Evolutionary conservation across 257 asterid genomes (phyloP), one percentile per base, ranked within the genome.

Genomic region (Solanum tarijense): DNA sequence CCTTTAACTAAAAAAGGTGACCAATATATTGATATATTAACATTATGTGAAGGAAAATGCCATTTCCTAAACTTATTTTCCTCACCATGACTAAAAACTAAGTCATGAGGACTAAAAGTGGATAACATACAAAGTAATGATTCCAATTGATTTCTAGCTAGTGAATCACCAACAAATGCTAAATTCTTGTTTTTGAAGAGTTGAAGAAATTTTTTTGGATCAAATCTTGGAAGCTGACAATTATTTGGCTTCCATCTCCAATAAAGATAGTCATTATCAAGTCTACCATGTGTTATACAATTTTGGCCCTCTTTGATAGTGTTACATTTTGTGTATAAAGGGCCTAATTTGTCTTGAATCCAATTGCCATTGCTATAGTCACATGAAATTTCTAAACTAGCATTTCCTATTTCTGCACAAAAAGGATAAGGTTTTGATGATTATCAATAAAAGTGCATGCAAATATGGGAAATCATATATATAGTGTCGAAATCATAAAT

Each of bases 121-220:
- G 96, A 73, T 7, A 93, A 32, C 93, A 94, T 88, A 90, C 98
- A 96, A 21, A 96, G 90, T 52, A 96, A 74, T 8, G 99, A 95
- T 32, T 96, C 98, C 39, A 94, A 66, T 89, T 96, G 99, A 87
- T 96, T 96, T 72, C 99, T 89, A 9, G 98, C 99, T 5, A 96
- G 52, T 0, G 99, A 96, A 60, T 96, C 98, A 11, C 99, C 99
- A 27, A 96, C 96, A 90, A 96, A 96, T 10, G 95, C 98, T 10
- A 96, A 86, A 91, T 92, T 95, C 60, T 91, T 94, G 91, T 94
- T 92, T 34, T 73, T 69, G 68, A 92, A 52, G 73, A 92, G 90
- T n/a, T 84, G 31, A 23, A 96, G 98, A 91, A 96, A 96, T 1
- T 71, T 18, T 27, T 36, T 12, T 4, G 99, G 96, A 27, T 90